Evolutionary conservation across 75 land plant genomes (phyloP), one percentile per base, ranked within the genome.

Genomic region (Pseudotsuga menziesii): DNA sequence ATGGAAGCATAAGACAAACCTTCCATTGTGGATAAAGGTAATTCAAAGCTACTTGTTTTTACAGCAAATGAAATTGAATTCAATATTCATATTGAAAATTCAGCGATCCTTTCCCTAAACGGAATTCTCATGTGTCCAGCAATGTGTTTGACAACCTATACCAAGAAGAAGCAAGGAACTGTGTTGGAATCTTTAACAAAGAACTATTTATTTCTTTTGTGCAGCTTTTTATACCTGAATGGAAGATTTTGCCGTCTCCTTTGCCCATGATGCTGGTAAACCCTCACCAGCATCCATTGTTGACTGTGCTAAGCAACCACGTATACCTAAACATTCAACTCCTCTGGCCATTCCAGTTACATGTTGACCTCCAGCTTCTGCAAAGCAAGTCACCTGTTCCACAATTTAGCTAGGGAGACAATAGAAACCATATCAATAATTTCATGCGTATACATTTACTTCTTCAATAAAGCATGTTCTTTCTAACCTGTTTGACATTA

Each of bases 311-410:
- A 94, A 81, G 77, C 99, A 96, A 54, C 92, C 98, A 22, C 99
- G 91, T 69, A 96, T 80, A 13, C 99, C 99, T 72, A 96, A 78
- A 57, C 71, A 56, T 64, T 92, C 87, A 12, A 96, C 93, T 55
- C 98, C 99, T 35, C 82, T 83, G 54, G 90, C 99, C 98, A 96
- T 96, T 35, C 84, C 95, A 22, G 85, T 32, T 4, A 96, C 99
- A 86, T 96, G 98, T 72, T 96, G 99, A 19, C 99, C 99, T 2
- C 99, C 99, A 56, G 99, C 99, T 85, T 96, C 99, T 41, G 98
- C 99, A 82, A 96, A 96, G 82, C 98, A 96, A 8, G 98, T 96
- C 55, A 95, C 98, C 98, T 95, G 82, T 4, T 36, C n/a, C 22
- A 73, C 12, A 4, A 54, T 55, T 54, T 23, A 55, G 75, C 5